These are phyloP conservation scores for Orychophragmus violaceus DNA, from an alignment of 345 rosid genomes.

Conservation along the genomic window DNA sequence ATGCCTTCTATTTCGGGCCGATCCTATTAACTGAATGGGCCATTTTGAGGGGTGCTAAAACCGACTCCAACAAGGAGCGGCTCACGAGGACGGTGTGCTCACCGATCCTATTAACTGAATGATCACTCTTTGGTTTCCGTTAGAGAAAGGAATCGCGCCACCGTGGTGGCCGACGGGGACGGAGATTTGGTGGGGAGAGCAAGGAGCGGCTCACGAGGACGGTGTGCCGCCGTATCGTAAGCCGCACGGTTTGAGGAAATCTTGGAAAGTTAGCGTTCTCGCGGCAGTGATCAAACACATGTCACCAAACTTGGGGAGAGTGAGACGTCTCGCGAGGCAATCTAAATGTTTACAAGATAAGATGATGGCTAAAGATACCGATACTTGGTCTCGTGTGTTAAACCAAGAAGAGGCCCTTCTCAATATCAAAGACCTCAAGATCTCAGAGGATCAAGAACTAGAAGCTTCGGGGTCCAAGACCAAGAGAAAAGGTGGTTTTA, in stretches of 20 bases:
- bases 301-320: constrained; percentile 35
- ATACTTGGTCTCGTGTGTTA: constrained; percentile 50
- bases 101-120: too few relatives aligned
- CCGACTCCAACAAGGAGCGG: too few relatives aligned
- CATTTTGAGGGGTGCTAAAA: too few relatives aligned
- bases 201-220: constrained; percentile 42
- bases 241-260: constrained; percentile 65
- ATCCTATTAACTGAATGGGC: too few relatives aligned
- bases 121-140: too few relatives aligned
- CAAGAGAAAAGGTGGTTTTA: background rate
- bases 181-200: constrained; percentile 63
- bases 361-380: constrained; percentile 54
- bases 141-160: constrained; percentile 47
- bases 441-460: constrained; percentile 20
- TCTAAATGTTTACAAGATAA: too few relatives aligned
- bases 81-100: too few relatives aligned
- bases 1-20: too few relatives aligned
- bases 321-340: too few relatives aligned
- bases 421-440: constrained; percentile 28
- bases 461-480: background rate
- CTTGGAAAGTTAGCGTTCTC: too few relatives aligned
- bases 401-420: constrained; percentile 46
- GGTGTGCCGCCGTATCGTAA: constrained; percentile 58
- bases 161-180: constrained; percentile 69
- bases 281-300: constrained; percentile 59